Conservation (phyloP, 2,329 filamentous ascomycete genomes). For the Diaporthe sp. region DNA sequence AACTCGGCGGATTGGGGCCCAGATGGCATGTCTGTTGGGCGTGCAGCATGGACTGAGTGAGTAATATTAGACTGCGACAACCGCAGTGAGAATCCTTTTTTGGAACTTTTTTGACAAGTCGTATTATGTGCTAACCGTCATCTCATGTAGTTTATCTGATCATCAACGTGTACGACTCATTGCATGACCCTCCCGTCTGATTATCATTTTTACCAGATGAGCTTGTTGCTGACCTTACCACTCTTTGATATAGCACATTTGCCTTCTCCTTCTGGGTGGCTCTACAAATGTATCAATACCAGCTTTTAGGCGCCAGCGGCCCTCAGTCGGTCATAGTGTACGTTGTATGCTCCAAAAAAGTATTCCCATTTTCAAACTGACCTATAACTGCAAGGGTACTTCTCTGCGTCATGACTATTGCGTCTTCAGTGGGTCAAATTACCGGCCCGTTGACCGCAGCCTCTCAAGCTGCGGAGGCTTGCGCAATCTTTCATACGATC, state of each 20-base stretch:
- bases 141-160: background rate
- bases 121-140: background rate
- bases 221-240: background rate
- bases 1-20: conserved; percentile 59
- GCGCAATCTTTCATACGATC: conserved; percentile 68
- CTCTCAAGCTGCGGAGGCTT: conserved; percentile 66
- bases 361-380: background rate
- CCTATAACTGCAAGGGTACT: conserved; percentile 51
- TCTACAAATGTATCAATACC: conserved; percentile 58
- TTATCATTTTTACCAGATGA: too few relatives aligned
- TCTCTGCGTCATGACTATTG: conserved; percentile 70
- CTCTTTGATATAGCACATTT: conserved; percentile 52
- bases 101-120: accelerated
- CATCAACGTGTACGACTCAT: background rate
- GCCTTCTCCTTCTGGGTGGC: conserved; percentile 74
- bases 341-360: background rate
- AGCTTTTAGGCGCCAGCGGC: conserved; percentile 59
- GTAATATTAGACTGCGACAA: conserved; percentile 43
- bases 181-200: background rate
- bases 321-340: conserved; percentile 66
- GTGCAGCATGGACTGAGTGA: conserved; percentile 65
- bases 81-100: too few relatives aligned
- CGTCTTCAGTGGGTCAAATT: conserved; percentile 67
- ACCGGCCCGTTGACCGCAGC: conserved; percentile 69
- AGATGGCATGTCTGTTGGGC: conserved; percentile 61